Conservation (phyloP, 352 stramenopile genomes). For the Pythium biforme region DNA sequence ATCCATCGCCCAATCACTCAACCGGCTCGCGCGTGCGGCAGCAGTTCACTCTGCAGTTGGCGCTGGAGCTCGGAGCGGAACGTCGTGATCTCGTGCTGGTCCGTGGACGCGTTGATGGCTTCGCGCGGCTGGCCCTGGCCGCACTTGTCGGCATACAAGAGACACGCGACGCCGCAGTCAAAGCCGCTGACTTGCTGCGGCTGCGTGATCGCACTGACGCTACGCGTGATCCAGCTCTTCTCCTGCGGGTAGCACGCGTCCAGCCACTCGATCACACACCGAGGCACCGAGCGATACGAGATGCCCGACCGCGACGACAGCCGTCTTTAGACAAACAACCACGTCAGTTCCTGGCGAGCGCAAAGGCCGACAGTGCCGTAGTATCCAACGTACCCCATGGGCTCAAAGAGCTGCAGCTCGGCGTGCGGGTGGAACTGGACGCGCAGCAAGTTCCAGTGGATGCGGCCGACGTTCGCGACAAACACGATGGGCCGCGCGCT, state of each 20-base stretch:
- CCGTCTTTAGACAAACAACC: constrained; percentile 25
- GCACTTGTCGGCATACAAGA: constrained; percentile 88
- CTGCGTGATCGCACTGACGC: constrained; percentile 75
- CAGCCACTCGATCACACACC: constrained; percentile 81
- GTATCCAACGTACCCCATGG: constrained; percentile 79
- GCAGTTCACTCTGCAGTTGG: constrained; percentile 27
- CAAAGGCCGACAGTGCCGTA: too few species aligned
- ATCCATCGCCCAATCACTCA: constrained; percentile 6
- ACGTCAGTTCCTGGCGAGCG: background rate
- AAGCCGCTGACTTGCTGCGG: constrained; percentile 88
- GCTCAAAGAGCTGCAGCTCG: constrained; percentile 87
- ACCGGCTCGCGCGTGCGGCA: background rate
- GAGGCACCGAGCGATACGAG: constrained; percentile 75
- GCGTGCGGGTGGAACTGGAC: constrained; percentile 65
- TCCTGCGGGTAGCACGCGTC: constrained; percentile 71
- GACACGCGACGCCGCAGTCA: constrained; percentile 85
- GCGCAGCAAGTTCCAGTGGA: constrained; percentile 90
- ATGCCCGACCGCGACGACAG: constrained; percentile 56
- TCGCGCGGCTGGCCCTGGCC: constrained; percentile 53
- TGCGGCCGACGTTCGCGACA: constrained; percentile 71
- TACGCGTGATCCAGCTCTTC: constrained; percentile 49
- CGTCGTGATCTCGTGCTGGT: constrained; percentile 70
- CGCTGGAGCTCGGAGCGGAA: constrained; percentile 58
- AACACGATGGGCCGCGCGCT: constrained; percentile 71
- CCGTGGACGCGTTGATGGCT: constrained; percentile 58